Evolutionary conservation across 202 grass and related monocot genomes (phyloP), one percentile per base, ranked within the genome.

Genomic region (Carex sylvatica): DNA sequence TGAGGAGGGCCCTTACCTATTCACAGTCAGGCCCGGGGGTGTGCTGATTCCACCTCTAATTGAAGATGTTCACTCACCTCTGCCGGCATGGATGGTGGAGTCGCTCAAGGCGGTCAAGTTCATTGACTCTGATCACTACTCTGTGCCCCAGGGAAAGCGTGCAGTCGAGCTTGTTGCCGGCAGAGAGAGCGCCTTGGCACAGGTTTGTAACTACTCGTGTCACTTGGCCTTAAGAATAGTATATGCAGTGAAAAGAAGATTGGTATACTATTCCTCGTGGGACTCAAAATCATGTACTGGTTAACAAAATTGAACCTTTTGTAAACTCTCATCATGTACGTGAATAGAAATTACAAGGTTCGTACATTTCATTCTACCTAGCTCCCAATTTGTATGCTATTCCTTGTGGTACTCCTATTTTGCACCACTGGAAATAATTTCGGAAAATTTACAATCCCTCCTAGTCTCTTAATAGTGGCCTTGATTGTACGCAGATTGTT

Each of bases 71-170:
- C 72, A 88, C 87, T 88, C 91, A 2, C 89, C 91, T 78, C 84
- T 97, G 16, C 91, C 88, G 1, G 86, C 84, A 44, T 97, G 94
- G 94, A 87, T n/a, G 89, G 54, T 94, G 86, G 86, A 84, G 30
- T 97, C 94, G 0, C 86, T 88, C 79, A 97, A 93, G 91, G 86
- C 94, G 82, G 94, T 92, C 47, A 92, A 97, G 84, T 97, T 87
- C 89, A 62, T 97, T 2, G 91, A 94, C 86, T 65, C 89, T 3
- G 84, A 84, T 22, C 92, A 97, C 88, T 94, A 85, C 90, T 62
- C 71, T 12, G 88, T 94, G 36, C 94, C 92, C 18, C 87, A 80
- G 61, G 92, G 92, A 10, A 16, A 73, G 0, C 88, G 90, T 61
- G 92, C 94, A 15, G 87, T 94, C 1, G 85, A 97, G 87, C 90